These are phyloP conservation scores for Dalbergia cultrata DNA, from an alignment of 306 rosid species.

Conservation along the genomic window DNA sequence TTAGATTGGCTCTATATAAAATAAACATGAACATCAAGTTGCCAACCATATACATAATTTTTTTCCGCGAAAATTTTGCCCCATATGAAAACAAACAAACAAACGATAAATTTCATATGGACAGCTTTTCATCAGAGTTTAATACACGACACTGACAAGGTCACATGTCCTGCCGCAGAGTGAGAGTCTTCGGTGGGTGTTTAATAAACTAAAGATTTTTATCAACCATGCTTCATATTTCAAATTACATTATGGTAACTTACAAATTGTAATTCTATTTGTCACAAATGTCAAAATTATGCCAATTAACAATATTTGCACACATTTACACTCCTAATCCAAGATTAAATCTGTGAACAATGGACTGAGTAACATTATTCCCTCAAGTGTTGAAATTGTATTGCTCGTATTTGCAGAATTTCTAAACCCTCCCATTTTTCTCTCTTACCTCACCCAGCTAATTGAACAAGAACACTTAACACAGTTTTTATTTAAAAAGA, in stretches of 20 bases:
- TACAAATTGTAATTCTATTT: background rate
- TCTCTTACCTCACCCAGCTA: constrained; percentile 34
- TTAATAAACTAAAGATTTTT: background rate
- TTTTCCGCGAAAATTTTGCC: background rate
- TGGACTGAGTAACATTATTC: background rate
- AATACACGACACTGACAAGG: background rate
- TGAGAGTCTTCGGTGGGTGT: background rate
- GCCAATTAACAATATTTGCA: background rate
- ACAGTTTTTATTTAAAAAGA: too few species aligned
- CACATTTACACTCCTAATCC: background rate
- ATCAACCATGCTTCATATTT: background rate
- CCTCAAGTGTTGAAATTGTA: constrained; percentile 12
- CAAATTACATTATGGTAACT: background rate
- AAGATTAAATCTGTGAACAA: background rate
- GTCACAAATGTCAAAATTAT: background rate
- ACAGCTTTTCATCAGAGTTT: background rate
- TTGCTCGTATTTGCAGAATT: background rate
- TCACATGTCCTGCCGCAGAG: background rate
- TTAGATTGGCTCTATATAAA: background rate
- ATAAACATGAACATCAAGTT: background rate
- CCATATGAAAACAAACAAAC: background rate
- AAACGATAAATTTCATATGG: background rate
- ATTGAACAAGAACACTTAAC: background rate
- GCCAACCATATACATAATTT: constrained; percentile 32
- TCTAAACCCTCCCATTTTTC: background rate